Evolutionary conservation across 345 rosid species (phyloP), one percentile per base, ranked within the genome.

Genomic region (Odontarrhena argentea): DNA sequence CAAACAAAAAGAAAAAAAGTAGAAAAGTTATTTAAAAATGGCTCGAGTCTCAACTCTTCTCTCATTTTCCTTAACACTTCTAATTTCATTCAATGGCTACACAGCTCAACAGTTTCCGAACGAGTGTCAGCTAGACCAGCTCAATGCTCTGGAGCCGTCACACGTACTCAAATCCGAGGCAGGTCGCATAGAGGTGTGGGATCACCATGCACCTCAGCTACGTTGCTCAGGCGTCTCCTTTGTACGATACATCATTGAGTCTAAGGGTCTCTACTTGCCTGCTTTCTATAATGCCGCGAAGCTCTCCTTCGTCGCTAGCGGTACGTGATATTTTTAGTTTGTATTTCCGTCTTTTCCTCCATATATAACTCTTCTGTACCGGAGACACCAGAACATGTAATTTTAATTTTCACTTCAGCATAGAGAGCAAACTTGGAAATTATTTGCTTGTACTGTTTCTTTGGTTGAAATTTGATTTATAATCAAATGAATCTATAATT

Each of bases 221-320:
- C 84, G 62, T 45, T 87, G 97, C 68, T 74, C 85, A 6, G 89
- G 90, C 6, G 80, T 85, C 34, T 76, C 87, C 10, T 49, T 83
- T 9, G 46, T 43, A 12, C 85, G 84, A 38, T 48, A 52, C 22
- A 69, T 76, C 50, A 83, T 86, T 28, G 77, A 80, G 10, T 65
- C 71, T 12, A 77, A 80, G 42, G 94, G 89, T 62, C 94, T 89
- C 42, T 52, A 74, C 45, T 76, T 84, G 75, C 96, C 92, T 0
- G 15, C 70, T 63, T 85, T 58, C 63, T 15, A 50, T 41, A 81
- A 76, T 55, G 51, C 82, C 25, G 81, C 85, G 26, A 75, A 70
- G 60, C 76, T 87, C 24, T 9, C 83, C 9, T 87, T 78, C 71
- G 76, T 89, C 10, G 74, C 87, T 67, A 77, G 64, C 37, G 91